Base-by-base conservation (phyloP, 495 filamentous ascomycete genomes). In the Patellaria atrata region DNA sequence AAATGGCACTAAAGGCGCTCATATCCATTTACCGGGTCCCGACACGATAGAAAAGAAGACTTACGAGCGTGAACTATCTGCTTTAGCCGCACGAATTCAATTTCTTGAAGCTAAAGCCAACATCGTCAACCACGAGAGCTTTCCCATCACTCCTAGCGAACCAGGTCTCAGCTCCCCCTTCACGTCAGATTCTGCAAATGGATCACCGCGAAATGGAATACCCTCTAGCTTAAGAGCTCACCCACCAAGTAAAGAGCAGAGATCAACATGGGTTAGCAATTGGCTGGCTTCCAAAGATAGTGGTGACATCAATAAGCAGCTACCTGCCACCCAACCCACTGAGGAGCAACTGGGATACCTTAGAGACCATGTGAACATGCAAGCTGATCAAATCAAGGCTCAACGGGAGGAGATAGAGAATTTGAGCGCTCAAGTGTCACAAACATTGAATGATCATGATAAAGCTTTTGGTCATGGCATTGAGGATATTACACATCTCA, bases 401-500 rank as follows among this genome's bases (percentile, higher is more conserved):
- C 76, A 79, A 50, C 65, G 73, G 41, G 68, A 74, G 38, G 63
- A 71, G 37, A 73, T 61, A 26, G 55, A 57, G 26, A 47, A 45
- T 27, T 51, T 61, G 18, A 54, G 49, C 28, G 37, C 49, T 7
- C 43, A 58, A 30, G 41, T 61, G 5, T 38, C 48, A 26, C 70
- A 40, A 62, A 64, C 49, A 33, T 51, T 73, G 29, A 65, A 62
- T 44, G 66, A 68, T 44, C 65, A 76, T 47, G 65, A 75, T 50
- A 61, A 68, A 30, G 48, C 51, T n/a, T 50, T 59, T 21, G 48
- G 41, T 19, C 51, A 58, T 29, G 56, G 53, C 24, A 45, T 50
- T 17, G 66, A 78, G 43, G 72, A 78, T 47, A 73, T 80, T 35
- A 66, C 66, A 26, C 60, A 68, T 6, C 61, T 97, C 20, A 85